Evolutionary conservation across 345 rosid species (phyloP).

Genomic region (Camelina sativa): DNA sequence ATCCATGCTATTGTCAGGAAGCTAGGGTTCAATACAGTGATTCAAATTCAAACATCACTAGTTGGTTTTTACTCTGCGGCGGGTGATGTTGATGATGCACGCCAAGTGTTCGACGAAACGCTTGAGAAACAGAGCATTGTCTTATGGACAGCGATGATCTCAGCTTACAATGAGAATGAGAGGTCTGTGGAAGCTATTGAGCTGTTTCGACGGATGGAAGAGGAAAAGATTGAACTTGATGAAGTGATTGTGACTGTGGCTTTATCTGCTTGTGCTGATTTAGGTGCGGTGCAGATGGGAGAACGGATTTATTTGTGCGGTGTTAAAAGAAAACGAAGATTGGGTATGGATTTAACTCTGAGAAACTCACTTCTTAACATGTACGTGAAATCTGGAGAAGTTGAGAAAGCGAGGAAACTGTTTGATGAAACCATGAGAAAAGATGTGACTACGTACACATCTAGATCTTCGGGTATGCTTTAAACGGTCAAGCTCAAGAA

Average conservation of each 20-base stretch:
- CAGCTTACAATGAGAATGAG: slow-evolving; percentile 44
- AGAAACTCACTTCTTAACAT: slow-evolving; percentile 48
- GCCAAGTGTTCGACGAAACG: slow-evolving; percentile 48
- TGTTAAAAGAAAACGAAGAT: slow-evolving; percentile 16
- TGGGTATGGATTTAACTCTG: slow-evolving; percentile 38
- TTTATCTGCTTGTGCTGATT: slow-evolving; percentile 53
- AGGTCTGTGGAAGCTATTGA: slow-evolving; percentile 36
- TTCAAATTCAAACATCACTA: slow-evolving; percentile 43
- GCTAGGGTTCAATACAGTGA: slow-evolving; percentile 40
- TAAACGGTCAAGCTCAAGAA: slow-evolving; percentile 49
- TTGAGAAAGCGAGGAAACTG: slow-evolving; percentile 44
- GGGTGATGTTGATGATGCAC: slow-evolving; percentile 40
- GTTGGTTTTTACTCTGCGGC: slow-evolving; percentile 9
- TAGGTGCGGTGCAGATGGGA: slow-evolving; percentile 49
- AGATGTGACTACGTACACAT: slow-evolving; percentile 52
- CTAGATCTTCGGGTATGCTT: slow-evolving; percentile 49
- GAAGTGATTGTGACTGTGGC: slow-evolving; percentile 46
- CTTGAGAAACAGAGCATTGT: slow-evolving; percentile 17
- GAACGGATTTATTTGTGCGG: slow-evolving; percentile 38
- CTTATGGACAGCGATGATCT: slow-evolving; percentile 47
- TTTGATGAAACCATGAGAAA: slow-evolving; percentile 41
- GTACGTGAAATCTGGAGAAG: slow-evolving; percentile 51
- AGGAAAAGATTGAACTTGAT: slow-evolving; percentile 43
- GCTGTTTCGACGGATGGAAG: slow-evolving; percentile 45
- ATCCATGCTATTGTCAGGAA: slow-evolving; percentile 43